Percentiles rank a stretch among this genome's conserved stretches.
Conservation (phyloP, 2,329 filamentous ascomycete genomes). For the Pseudogymnoascus sp. region DNA sequence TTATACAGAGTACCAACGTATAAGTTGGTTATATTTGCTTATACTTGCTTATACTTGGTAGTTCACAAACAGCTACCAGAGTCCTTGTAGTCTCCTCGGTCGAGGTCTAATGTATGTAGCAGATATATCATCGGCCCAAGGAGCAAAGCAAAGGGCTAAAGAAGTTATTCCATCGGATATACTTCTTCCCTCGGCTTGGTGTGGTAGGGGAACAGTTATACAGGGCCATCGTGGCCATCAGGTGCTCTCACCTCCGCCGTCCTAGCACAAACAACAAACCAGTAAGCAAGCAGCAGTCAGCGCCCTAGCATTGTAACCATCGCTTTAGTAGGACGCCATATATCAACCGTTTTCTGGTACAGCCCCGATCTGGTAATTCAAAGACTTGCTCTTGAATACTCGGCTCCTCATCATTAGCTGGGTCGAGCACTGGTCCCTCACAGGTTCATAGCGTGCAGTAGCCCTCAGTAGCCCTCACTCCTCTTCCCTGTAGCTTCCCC, state of each 20-base stretch:
- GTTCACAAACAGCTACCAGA: no score
- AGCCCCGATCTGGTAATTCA: neutral
- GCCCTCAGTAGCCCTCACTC: neutral
- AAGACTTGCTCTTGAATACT: neutral
- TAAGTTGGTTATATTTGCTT: neutral
- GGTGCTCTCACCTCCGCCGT: neutral
- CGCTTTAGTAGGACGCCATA: neutral
- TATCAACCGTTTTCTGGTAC: neutral
- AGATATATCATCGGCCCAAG: neutral
- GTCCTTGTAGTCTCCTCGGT: no score
- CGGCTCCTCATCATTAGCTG: neutral
- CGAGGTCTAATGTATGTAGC: neutral
- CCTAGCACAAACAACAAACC: neutral
- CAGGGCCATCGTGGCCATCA: neutral
- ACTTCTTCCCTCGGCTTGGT: neutral
- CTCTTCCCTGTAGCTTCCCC: neutral
- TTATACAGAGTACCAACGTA: no score
- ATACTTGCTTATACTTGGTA: neutral
- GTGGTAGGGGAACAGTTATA: neutral
- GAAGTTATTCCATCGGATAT: neutral
- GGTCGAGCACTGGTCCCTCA: neutral
- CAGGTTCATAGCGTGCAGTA: constrained; percentile 6
- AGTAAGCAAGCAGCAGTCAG: neutral
- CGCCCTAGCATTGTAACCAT: neutral
- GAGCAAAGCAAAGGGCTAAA: neutral